phyloP scores from a whole-genome alignment of 306 rosid species.

The Trifolium dubium region DNA sequence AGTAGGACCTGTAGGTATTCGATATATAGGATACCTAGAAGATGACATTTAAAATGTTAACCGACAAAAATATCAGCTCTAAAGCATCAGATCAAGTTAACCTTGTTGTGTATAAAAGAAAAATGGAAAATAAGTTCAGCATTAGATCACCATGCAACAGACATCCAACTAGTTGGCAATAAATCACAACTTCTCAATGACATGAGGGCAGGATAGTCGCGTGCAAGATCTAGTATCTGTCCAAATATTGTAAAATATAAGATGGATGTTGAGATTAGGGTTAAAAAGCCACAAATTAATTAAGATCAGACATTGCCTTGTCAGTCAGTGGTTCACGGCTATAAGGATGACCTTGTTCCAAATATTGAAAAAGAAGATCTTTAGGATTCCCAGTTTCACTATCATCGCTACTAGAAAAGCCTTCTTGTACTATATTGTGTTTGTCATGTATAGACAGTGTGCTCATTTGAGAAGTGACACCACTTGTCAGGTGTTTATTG shows the following conservation, averaged over 20 bases:
- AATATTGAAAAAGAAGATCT: constrained; percentile 68
- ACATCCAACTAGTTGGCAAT: constrained; percentile 78
- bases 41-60: constrained; percentile 44
- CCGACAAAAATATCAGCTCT: constrained; percentile 32
- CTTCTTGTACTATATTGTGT: constrained; percentile 49
- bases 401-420: constrained; percentile 73
- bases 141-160: constrained; percentile 77
- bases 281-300: constrained; percentile 32
- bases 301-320: constrained; percentile 60
- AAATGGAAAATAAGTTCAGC: constrained; percentile 2
- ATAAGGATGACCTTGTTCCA: constrained; percentile 76
- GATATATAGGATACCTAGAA: constrained; percentile 87
- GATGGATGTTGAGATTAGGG: constrained; percentile 36
- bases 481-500: constrained; percentile 46
- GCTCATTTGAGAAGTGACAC: constrained; percentile 46
- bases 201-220: constrained; percentile 63
- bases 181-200: constrained; percentile 86
- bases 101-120: neutral
- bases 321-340: constrained; percentile 83
- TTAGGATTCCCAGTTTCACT: constrained; percentile 62
- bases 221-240: constrained; percentile 82
- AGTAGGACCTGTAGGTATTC: constrained; percentile 86
- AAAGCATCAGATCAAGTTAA: constrained; percentile 26
- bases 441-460: constrained; percentile 55
- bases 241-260: constrained; percentile 38